Evolutionary conservation across 1,139 yeast genomes (phyloP), one percentile per base, ranked within the genome.

Genomic region (Pichia sp.): DNA sequence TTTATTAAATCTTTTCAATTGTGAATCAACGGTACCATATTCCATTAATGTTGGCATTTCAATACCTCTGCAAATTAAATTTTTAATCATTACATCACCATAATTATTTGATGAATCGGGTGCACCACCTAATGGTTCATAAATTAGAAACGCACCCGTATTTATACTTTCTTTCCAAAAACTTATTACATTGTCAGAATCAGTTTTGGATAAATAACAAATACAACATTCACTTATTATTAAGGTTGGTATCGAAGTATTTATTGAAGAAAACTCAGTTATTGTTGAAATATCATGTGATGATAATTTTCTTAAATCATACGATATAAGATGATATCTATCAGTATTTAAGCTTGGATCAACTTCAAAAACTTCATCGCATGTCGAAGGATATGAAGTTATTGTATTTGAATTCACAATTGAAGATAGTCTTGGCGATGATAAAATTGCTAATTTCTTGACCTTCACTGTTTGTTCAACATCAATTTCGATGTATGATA

Each of bases 191-290:
- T 63, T 51, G 48, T 76, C 74, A 13, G 93, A 79, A 31, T 78
- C 81, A 1, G 68, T 67, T 0, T 87, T 83, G 5, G 80, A 76
- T 56, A 88, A 67, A 64, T 93, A 93, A 65, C 98, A 93, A 34
- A 93, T 72, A 47, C 91, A 91, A 69, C 98, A 93, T 67, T 93
- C 99, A 53, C 96, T 84, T 30, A 93, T 70, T 3, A 91, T 70
- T 11, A 93, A 64, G 0, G 97, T 89, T 1, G 95, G 95, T 1
- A 70, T 47, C 0, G 62, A 48, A 1, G 64, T 47, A 52, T 75
- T 74, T 38, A 83, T 59, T 13, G 53, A 43, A 9, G 19, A 49
- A 34, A 48, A 46, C 31, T 9, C 47, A 3, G 47, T 42, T 13
- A 49, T 16, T 13, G 22, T 14, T 22, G 42, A 22, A 22, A 25